Base-by-base conservation (phyloP, 768 basidiomycete species). In the Lactifluus hygrophoroides region DNA sequence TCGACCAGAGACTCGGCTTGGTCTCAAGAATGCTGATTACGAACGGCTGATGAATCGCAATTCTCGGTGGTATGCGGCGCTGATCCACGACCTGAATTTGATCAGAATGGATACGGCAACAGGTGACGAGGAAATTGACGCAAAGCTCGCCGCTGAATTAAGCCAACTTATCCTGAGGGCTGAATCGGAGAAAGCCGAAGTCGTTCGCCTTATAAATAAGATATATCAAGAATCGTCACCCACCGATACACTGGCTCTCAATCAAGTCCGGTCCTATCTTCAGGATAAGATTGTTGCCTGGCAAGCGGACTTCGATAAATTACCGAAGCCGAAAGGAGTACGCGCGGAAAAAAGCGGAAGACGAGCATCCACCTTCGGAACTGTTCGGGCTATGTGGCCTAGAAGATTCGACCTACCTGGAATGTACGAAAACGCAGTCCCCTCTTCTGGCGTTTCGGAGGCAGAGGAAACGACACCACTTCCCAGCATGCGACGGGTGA, bases 271-370 rank as follows among this genome's bases (percentile, higher is more conserved):
- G 48, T 84, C 88, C 1, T 85, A 84, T 59, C 79, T 94, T 46
- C 95, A 97, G 73, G 92, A 95, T 65, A 88, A 87, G 69, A 91
- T 95, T 47, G 91, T 95, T 16, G 90, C 88, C n/a, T 97, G 94
- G 90, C 94, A 99, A 70, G 82, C 82, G 61, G 93, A 97, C 68
- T 93, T 95, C 64, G 88, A 92, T 65, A 82, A 84, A 51, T 77
- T 97, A 28, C 86, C 87, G 7, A 90, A 87, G 66, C 85, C 79
- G 55, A 85, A 82, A 65, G 75, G 78, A 68, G 65, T 71, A 1
- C 61, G 72, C 13, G 77, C 69, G 13, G 85, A 83, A 56, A 80
- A 67, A 64, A 74, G 69, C 53, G 73, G 73, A 37, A 82, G 81
- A 54, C 76, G 81, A 60, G 67, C 76, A 5, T 86, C 88, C 21